Evolutionary conservation across 805 yeast species (phyloP), one percentile per base, ranked within the genome.

Genomic region (Barnettozyma sucrosica): DNA sequence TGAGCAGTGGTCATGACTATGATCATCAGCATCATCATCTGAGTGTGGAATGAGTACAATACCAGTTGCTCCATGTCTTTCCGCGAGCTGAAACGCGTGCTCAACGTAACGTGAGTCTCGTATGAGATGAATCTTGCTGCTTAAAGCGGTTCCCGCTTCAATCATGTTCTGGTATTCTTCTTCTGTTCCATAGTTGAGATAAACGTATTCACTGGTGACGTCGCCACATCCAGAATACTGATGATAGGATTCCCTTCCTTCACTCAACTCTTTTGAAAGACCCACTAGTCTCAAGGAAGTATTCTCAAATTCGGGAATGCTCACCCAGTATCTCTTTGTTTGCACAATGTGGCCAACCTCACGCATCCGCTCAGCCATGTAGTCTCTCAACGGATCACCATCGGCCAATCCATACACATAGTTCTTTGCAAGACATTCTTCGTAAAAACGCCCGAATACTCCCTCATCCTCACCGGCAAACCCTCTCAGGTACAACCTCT

Each of bases 201-300:
- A 83, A 0, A 83, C 71, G 54, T 67, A 85, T 34, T 70, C 66
- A 0, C 79, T 76, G 4, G 76, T 72, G 11, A 79, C 79, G 45
- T 77, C 74, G 1, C 87, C 89, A 55, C 74, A 75, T 9, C 83
- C 80, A 1, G 85, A 80, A 55, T 82, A 84, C 0, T 80, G 81
- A 62, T 81, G 79, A 56, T 75, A 81, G 0, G 82, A 79, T 2
- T 76, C 79, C 37, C 65, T 66, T 43, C 74, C 81, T 56, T 79
- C 65, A 14, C 38, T 70, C 57, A 42, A 83, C 54, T 16, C 56
- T 66, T 48, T 74, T 77, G 59, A 76, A 81, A 41, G 65, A 55
- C 69, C 76, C 14, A 70, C 57, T 7, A 71, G 66, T 51, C 59
- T 62, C 51, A 79, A 62, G 20, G 58, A 70, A 28, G 72, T 76